Percentiles rank a stretch among this genome's conserved stretches.
Conservation (phyloP, 164 flowering plant genomes). For the Tetrastigma voinierianum region DNA sequence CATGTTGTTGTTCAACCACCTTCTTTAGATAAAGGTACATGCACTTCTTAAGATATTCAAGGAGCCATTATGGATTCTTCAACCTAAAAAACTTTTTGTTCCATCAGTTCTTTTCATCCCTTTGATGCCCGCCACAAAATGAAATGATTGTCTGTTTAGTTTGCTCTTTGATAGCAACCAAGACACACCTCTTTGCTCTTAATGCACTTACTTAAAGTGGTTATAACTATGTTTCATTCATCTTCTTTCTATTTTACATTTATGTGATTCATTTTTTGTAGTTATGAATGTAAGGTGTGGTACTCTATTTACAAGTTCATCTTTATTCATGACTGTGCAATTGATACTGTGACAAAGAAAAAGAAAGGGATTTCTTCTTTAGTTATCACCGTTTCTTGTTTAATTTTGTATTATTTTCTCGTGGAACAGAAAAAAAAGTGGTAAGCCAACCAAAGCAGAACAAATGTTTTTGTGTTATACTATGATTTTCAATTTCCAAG, state of each 20-base stretch:
- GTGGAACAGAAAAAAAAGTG: conserved; percentile 57
- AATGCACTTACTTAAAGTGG: no score
- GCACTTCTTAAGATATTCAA: neutral
- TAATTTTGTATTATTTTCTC: conserved; percentile 1
- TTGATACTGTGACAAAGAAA: no score
- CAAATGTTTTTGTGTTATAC: conserved; percentile 68
- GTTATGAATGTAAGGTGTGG: no score
- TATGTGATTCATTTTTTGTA: neutral
- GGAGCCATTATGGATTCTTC: neutral
- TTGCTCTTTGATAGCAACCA: no score
- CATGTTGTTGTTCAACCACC: conserved; percentile 80
- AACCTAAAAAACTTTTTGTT: no score
- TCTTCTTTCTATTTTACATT: neutral
- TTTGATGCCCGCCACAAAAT: no score
- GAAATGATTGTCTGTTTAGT: no score
- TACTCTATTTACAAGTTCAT: no score
- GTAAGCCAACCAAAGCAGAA: conserved; percentile 38
- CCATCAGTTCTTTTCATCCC: no score
- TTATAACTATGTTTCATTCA: no score
- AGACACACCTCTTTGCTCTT: no score
- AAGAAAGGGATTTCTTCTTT: neutral
- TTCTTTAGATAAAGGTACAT: conserved; percentile 50
- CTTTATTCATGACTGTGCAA: no score
- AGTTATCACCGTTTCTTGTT: neutral
- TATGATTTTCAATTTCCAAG: conserved; percentile 30